Conservation (phyloP, 441 rosid genomes). For the Sinapis alba region DNA sequence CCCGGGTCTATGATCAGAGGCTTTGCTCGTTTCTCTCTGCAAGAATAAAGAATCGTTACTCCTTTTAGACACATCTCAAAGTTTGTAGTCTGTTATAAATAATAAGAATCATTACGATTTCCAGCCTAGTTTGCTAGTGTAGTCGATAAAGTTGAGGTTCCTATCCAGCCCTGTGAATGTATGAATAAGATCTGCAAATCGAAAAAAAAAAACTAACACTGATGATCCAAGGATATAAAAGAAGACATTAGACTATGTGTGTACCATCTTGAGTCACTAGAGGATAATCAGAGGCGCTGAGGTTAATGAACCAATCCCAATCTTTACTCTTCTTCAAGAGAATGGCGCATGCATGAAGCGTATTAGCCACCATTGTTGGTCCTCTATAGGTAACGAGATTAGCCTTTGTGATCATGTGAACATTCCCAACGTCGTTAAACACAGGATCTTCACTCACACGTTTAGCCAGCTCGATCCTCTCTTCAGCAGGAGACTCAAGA, state of each 20-base stretch:
- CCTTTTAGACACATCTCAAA: not conserved
- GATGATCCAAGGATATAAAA: not conserved
- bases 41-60: not conserved
- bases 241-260: not conserved
- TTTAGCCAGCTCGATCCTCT: conserved; percentile 75
- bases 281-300: conserved; percentile 98
- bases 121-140: conserved; percentile 87
- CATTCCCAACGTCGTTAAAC: conserved; percentile 73
- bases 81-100: not conserved
- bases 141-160: conserved; percentile 82
- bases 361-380: conserved; percentile 98
- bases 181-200: conserved; percentile 70
- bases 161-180: conserved; percentile 66
- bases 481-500: conserved; percentile 84
- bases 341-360: conserved; percentile 96
- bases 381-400: conserved; percentile 95
- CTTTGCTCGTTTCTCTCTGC: conserved; percentile 91
- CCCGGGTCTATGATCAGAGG: conserved; percentile 97
- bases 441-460: conserved; percentile 73
- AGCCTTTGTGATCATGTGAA: conserved; percentile 81
- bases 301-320: conserved; percentile 99
- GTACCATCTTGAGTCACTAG: conserved; percentile 97
- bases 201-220: not conserved
- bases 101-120: conserved; percentile 60
- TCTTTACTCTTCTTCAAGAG: conserved; percentile 82